Evolutionary conservation across 192 early-diverging fungal genomes (phyloP).

Genomic region (Coemansia sp.): DNA sequence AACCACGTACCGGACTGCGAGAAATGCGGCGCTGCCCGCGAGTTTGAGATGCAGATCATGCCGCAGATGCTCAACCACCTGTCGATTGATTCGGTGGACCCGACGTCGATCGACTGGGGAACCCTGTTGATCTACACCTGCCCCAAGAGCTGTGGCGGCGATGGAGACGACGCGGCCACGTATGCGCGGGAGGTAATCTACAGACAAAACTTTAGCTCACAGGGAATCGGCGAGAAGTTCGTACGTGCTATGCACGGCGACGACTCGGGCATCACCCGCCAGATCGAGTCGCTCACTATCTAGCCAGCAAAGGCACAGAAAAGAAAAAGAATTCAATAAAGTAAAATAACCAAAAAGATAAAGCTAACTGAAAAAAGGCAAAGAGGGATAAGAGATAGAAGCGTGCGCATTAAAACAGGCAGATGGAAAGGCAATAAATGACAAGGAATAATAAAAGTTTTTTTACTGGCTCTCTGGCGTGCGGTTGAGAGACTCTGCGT

Average conservation of each 20-base stretch:
- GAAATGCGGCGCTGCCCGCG: slow-evolving; percentile 67
- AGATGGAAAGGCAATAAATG: background rate
- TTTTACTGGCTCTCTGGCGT: slow-evolving; percentile 12
- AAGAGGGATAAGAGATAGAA: slow-evolving; percentile 1
- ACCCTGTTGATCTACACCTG: slow-evolving; percentile 87
- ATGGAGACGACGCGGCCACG: slow-evolving; percentile 25
- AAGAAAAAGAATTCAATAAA: background rate
- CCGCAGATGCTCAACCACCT: slow-evolving; percentile 85
- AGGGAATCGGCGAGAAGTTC: slow-evolving; percentile 65
- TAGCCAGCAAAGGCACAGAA: background rate
- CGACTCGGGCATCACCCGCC: slow-evolving; percentile 33
- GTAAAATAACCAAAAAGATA: background rate
- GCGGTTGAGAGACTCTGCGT: background rate
- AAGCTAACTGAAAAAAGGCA: background rate
- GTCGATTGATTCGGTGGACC: slow-evolving; percentile 65
- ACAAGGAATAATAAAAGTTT: background rate
- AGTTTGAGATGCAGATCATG: slow-evolving; percentile 95
- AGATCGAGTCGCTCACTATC: slow-evolving; percentile 37
- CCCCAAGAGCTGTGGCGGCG: slow-evolving; percentile 68
- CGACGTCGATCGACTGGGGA: slow-evolving; percentile 86
- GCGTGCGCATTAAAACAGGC: background rate
- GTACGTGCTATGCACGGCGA: slow-evolving; percentile 44
- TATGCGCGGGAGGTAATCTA: slow-evolving; percentile 71
- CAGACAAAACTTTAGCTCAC: slow-evolving; percentile 80
- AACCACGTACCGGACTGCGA: slow-evolving; percentile 67